A percentile compares a stretch with the other conserved stretches of the same genome.
Evolutionary conservation across 495 filamentous ascomycete genomes (phyloP).

Genomic region (Endocarpon pusillum): DNA sequence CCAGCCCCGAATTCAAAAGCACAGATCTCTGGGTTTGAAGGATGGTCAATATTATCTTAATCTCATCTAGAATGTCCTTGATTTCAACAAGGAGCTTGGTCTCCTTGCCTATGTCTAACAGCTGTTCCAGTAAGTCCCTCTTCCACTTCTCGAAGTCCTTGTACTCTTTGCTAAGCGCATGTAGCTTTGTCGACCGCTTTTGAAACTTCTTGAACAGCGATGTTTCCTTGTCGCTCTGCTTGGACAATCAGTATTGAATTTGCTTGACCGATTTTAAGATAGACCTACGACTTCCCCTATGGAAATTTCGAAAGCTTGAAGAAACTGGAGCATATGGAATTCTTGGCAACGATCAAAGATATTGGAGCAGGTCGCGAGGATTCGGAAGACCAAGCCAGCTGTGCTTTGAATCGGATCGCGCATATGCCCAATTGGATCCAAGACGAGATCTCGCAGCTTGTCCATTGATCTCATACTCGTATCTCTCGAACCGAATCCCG

Average conservation of each 20-base stretch:
- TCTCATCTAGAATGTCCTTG: slow-evolving; percentile 56
- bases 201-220: slow-evolving; percentile 49
- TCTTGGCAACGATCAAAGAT: no score
- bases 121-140: slow-evolving; percentile 35
- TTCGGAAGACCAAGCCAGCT: no score
- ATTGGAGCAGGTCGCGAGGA: no score
- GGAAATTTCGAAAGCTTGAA: slow-evolving; percentile 57
- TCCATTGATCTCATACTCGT: no score
- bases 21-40: no score
- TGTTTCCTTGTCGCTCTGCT: slow-evolving; percentile 44
- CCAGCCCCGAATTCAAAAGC: no score
- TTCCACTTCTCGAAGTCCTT: slow-evolving; percentile 43
- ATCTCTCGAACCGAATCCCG: no score
- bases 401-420: no score
- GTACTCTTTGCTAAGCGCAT: no score
- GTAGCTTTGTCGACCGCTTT: slow-evolving; percentile 38
- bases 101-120: slow-evolving; percentile 52
- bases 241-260: neutral
- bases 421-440: no score
- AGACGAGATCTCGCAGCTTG: no score
- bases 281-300: slow-evolving; percentile 35
- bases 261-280: neutral
- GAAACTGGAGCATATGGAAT: no score
- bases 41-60: slow-evolving; percentile 52
- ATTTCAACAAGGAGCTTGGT: slow-evolving; percentile 47